phyloP scores from a whole-genome alignment of 257 asterid genomes.

The Solanum piurae region DNA sequence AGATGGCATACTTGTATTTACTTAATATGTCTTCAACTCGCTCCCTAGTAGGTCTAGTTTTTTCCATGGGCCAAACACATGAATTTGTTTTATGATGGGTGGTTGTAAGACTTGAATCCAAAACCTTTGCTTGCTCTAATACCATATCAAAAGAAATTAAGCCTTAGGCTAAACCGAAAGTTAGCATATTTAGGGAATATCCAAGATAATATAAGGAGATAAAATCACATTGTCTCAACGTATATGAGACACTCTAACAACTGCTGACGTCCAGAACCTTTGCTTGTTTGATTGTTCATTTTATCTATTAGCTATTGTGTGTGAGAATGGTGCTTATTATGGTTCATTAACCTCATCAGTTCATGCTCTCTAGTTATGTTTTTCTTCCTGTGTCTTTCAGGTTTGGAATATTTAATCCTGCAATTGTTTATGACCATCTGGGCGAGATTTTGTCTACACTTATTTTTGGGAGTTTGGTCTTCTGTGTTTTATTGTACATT shows the following conservation, averaged over 20 bases:
- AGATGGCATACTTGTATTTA: not conserved
- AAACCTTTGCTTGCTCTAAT: not conserved
- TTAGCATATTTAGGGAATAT: not conserved
- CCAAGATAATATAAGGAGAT: not conserved
- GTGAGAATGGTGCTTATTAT: not conserved
- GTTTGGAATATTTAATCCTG: conserved; percentile 86
- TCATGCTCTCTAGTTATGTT: not conserved
- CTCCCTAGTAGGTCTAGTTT: not conserved
- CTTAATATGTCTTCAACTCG: not conserved
- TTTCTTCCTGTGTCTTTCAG: conserved; percentile 21
- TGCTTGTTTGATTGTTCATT: not conserved
- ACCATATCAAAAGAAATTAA: not conserved
- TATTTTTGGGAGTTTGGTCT: conserved; percentile 73
- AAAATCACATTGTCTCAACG: not conserved
- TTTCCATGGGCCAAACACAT: not conserved
- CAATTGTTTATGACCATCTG: conserved; percentile 80
- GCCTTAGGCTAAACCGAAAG: not conserved
- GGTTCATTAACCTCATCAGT: not conserved
- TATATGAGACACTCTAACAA: not conserved
- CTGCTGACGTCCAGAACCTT: not conserved
- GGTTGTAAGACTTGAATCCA: not conserved
- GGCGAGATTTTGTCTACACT: conserved; percentile 90
- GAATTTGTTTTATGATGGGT: not conserved
- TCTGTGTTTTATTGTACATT: conserved; percentile 68
- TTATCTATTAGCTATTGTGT: not conserved